Base-by-base conservation (phyloP, 176 grass and related monocot species). In the Phoenix dactylifera region DNA sequence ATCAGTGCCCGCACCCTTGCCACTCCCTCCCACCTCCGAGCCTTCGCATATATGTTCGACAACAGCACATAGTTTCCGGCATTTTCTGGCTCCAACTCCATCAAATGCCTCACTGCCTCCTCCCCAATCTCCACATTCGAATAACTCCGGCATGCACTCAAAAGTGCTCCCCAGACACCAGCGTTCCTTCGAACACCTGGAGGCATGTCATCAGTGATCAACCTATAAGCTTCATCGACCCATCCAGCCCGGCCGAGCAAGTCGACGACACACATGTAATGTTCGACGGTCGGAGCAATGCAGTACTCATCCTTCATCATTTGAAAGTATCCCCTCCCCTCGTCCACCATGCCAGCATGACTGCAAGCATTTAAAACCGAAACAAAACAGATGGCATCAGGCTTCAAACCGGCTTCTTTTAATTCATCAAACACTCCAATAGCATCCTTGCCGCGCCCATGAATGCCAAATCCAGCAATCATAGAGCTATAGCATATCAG, bases 21-120 rank as follows among this genome's bases (percentile, higher is more conserved):
- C 52, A 77, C 69, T 24, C 64, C 64, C 25, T 77, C 80, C 74
- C 74, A 77, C 35, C 49, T 77, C 52, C 26, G 26, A 2, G 68
- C 63, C 22, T 68, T 73, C 15, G 80, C 69, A 53, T 77, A 73
- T 63, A 83, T 77, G 52, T 81, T 81, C 16, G 79, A 81, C 51
- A 81, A 66, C 7, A 81, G 67, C n/a, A 81, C 79, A 30, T 81
- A 81, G 18, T 81, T 71, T 16, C 72, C 79, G 12, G 69, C 50
- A 53, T 81, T 81, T 23, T 75, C 73, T 53, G 79, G 72, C 58
- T 81, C 79, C 79, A 81, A 66, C 54, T 81, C 73, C 71, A 81
- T 75, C 53, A 81, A 35, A 22, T 71, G 67, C 17, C 60, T 71
- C 16, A 66, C 66, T 9, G 79, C 79, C 55, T 44, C 72, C 66